Conservation (phyloP, 2,329 filamentous ascomycete species). For the Aspergillus latus region DNA sequence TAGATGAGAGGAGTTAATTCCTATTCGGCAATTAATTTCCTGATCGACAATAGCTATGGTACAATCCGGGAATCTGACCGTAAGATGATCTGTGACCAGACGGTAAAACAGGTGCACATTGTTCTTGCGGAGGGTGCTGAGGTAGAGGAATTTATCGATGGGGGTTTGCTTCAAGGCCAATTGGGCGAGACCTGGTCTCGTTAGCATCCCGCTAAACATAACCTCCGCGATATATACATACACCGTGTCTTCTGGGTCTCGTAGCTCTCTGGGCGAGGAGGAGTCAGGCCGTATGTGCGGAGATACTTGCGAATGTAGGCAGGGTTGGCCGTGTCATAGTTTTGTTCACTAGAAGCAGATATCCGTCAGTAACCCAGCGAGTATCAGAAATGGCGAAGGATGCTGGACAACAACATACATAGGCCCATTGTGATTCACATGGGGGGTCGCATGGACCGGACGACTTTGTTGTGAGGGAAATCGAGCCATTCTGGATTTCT, state of each 20-base stretch:
- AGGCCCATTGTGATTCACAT: conserved; percentile 33
- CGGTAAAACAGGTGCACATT: conserved; percentile 56
- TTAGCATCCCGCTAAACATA: conserved; percentile 12
- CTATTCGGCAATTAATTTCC: conserved; percentile 28
- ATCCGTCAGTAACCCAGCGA: background rate
- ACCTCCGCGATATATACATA: conserved; percentile 19
- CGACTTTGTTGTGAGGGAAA: conserved; percentile 37
- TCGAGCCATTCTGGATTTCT: conserved; percentile 35
- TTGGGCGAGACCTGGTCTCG: conserved; percentile 42
- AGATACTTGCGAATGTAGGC: conserved; percentile 53
- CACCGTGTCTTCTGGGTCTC: conserved; percentile 52
- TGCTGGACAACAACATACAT: conserved; percentile 29
- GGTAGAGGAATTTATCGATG: conserved; percentile 53
- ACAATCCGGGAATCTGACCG: conserved; percentile 25
- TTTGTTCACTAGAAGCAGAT: conserved; percentile 36
- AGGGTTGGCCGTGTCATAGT: conserved; percentile 52
- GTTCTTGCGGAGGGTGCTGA: conserved; percentile 52
- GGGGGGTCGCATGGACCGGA: conserved; percentile 37
- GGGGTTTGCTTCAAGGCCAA: conserved; percentile 47
- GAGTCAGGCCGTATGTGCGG: conserved; percentile 52
- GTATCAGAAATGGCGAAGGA: background rate
- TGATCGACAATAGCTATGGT: background rate
- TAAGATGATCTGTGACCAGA: conserved; percentile 49
- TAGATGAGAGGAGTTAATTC: conserved; percentile 53
- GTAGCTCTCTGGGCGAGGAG: conserved; percentile 50